Evolutionary conservation across 805 yeast genomes (phyloP), one percentile per base, ranked within the genome.

Genomic region (Komagataella populi): DNA sequence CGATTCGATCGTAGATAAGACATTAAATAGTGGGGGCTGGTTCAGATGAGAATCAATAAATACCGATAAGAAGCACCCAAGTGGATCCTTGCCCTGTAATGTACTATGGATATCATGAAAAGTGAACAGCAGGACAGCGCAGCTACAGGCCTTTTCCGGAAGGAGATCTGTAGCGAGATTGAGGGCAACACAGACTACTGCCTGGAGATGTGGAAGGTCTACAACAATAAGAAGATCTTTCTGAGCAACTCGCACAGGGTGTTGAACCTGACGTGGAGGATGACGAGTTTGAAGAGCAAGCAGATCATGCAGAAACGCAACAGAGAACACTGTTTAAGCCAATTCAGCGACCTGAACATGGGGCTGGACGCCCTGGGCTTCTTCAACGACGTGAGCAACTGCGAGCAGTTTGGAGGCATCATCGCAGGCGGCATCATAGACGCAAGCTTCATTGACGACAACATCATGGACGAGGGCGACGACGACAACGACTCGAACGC

Each of bases 201-300:
- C 39, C 50, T 67, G 22, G 60, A 64, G 48, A 62, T 67, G 12
- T 67, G 67, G 65, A 63, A 57, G 54, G 66, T 67, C 69, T 65
- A 65, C 54, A 63, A 60, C 53, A 63, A 61, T 52, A 64, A 62
- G 48, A 65, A 65, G 48, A 63, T 66, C 14, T 54, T 62, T 16
- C 51, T 65, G 6, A 68, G 70, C 8, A 66, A 63, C 52, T 65
- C 66, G 47, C 60, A 64, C 50, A 52, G 71, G 16, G 67, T 67
- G 14, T 52, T 67, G 20, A 66, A 67, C 51, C 54, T 67, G 18
- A 60, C 69, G 1, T 67, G 71, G 71, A 59, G 70, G 39, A 30
- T 30, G 39, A 30, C 39, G n/a, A 45, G 23, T 8, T 10, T 30
- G 5, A 30, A 30, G 39, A 30, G 39, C 14, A 30, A 30, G 14